A percentile compares a stretch with the other conserved stretches of the same genome.
Evolutionary conservation across 1,284 basidiomycete species (phyloP).

Genomic region (Ganoderma lucidum): DNA sequence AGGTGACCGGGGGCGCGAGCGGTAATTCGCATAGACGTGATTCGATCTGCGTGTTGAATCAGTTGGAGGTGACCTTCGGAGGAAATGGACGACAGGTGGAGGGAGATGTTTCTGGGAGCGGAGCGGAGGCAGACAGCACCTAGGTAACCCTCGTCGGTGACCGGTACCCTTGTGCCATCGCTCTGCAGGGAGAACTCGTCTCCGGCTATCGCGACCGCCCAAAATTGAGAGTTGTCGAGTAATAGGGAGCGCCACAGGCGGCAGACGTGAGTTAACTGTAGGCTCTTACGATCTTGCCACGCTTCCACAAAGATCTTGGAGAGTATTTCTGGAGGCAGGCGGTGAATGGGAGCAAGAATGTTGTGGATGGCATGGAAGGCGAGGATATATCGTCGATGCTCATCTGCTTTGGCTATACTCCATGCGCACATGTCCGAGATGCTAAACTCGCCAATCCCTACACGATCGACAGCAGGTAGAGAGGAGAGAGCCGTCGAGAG

Average conservation of each 20-base stretch:
- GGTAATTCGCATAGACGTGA: neutral
- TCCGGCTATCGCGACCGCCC: neutral
- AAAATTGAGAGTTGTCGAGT: neutral
- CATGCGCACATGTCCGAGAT: neutral
- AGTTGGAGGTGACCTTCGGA: neutral
- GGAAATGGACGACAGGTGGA: neutral
- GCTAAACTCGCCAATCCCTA: neutral
- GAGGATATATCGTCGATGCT: neutral
- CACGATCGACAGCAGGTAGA: neutral
- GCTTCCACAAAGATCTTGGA: neutral
- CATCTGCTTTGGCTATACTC: neutral
- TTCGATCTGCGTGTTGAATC: neutral
- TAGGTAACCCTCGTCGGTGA: neutral
- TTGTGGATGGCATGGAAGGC: neutral
- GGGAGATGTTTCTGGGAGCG: neutral
- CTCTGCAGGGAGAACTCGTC: neutral
- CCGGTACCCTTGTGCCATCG: neutral
- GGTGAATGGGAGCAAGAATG: neutral
- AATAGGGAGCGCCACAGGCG: conserved; percentile 6
- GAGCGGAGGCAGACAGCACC: neutral
- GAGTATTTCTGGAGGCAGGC: conserved; percentile 5
- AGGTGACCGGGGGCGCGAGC: neutral
- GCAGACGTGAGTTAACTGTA: conserved; percentile 5
- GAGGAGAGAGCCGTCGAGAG: neutral
- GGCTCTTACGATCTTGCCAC: neutral